Percentiles rank a stretch among this genome's conserved stretches.
phyloP scores from a whole-genome alignment of 192 early-diverging fungal genomes.

The Coemansia interrupta region DNA sequence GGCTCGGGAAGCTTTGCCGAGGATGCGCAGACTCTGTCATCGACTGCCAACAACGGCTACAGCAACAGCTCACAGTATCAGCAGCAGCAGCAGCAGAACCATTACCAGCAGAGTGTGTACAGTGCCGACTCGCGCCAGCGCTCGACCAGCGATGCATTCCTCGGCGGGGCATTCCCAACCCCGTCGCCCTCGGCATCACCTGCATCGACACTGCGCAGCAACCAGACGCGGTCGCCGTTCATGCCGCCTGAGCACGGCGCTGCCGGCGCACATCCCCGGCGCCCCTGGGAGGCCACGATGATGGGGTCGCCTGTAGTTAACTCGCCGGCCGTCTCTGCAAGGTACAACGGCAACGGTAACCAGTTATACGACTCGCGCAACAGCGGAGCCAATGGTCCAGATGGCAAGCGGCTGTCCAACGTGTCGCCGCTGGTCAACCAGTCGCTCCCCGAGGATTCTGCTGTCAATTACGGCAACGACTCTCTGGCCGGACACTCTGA shows the following conservation, averaged over 20 bases:
- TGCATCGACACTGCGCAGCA: slow-evolving; percentile 32
- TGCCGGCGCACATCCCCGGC: slow-evolving; percentile 10
- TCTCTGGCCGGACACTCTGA: no score
- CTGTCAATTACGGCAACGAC: slow-evolving; percentile 16
- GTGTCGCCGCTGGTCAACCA: slow-evolving; percentile 25
- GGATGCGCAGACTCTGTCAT: slow-evolving; percentile 8
- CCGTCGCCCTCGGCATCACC: slow-evolving; percentile 29
- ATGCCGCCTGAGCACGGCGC: slow-evolving; percentile 3
- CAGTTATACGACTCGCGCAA: slow-evolving; percentile 11
- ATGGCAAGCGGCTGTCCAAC: slow-evolving; percentile 28
- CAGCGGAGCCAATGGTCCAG: slow-evolving; percentile 8
- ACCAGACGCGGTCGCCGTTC: slow-evolving; percentile 35
- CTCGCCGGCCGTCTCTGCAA: slow-evolving; percentile 27
- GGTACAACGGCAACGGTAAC: slow-evolving; percentile 22
- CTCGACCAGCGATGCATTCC: slow-evolving; percentile 34
- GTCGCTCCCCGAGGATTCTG: slow-evolving; percentile 33
- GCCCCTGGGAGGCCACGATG: slow-evolving; percentile 34
- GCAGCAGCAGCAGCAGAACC: slow-evolving; percentile 17
- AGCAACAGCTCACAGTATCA: slow-evolving; percentile 10
- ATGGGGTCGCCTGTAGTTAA: slow-evolving; percentile 42
- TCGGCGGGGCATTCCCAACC: slow-evolving; percentile 13
- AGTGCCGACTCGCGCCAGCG: slow-evolving; percentile 15
- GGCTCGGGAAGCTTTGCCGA: background rate
- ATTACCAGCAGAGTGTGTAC: slow-evolving; percentile 1
- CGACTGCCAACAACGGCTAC: slow-evolving; percentile 1